A percentile compares a stretch with the other conserved stretches of the same genome.
Conservation (phyloP, 2,329 filamentous ascomycete genomes). For the Colletotrichum sp. region DNA sequence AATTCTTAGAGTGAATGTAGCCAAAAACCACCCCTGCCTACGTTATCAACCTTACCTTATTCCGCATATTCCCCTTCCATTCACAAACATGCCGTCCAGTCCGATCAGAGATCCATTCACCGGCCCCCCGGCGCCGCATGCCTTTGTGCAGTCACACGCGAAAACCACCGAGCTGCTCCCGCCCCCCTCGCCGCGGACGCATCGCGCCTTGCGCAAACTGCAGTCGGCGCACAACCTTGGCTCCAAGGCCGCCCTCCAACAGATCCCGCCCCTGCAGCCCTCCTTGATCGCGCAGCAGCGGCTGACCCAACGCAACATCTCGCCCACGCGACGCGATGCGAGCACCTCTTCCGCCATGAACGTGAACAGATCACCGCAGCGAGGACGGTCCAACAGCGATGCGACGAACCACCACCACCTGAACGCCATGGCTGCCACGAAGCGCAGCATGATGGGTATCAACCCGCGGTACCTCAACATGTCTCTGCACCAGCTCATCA, state of each 20-base stretch:
- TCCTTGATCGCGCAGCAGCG: conserved; percentile 70
- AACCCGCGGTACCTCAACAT: conserved; percentile 56
- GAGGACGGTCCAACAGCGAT: conserved; percentile 77
- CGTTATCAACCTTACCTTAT: neutral
- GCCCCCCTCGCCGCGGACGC: conserved; percentile 67
- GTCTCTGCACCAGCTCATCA: conserved; percentile 76
- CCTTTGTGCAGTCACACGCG: conserved; percentile 18
- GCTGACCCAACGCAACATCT: conserved; percentile 44
- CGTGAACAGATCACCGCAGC: conserved; percentile 52
- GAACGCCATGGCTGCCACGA: conserved; percentile 38
- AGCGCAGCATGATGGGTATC: conserved; percentile 33
- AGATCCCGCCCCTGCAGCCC: conserved; percentile 33
- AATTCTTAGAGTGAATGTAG: conserved; percentile 2
- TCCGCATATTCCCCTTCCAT: neutral
- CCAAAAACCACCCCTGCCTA: neutral
- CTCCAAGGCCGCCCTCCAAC: conserved; percentile 53
- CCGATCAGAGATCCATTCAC: conserved; percentile 30
- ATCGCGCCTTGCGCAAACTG: conserved; percentile 73
- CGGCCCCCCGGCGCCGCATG: conserved; percentile 25
- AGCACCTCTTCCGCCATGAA: conserved; percentile 22
- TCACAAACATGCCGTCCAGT: conserved; percentile 31
- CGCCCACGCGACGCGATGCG: conserved; percentile 20
- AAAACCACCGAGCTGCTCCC: conserved; percentile 53
- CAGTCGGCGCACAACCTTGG: conserved; percentile 77
- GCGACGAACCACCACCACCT: conserved; percentile 52